These are phyloP conservation scores for Teunomyces kruisii DNA, from an alignment of 805 yeast genomes.

Conservation along the genomic window DNA sequence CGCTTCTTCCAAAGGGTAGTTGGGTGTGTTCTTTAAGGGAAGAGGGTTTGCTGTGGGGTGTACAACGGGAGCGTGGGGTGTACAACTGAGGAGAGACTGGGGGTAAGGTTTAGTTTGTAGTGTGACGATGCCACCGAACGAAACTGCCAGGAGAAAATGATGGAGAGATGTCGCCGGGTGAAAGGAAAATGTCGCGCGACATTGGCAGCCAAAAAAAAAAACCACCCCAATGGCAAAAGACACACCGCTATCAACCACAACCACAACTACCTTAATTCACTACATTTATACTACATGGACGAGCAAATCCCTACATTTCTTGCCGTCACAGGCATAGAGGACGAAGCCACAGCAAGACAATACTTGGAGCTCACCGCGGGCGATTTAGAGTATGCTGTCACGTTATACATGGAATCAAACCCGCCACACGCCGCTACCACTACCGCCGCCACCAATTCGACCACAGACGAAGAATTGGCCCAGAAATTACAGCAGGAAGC, in stretches of 20 bases:
- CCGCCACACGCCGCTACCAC: constrained; percentile 13
- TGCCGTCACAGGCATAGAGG: constrained; percentile 78
- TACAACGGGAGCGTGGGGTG: neutral
- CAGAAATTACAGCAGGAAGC: constrained; percentile 63
- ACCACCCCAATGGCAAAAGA: too few species aligned
- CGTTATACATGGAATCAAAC: constrained; percentile 67
- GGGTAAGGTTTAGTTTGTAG: neutral
- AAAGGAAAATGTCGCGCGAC: neutral
- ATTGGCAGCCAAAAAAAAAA: neutral
- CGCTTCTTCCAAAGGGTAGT: neutral
- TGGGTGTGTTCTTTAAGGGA: neutral
- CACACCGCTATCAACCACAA: too few species aligned
- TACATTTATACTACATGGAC: constrained; percentile 26
- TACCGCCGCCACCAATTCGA: constrained; percentile 22
- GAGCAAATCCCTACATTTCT: constrained; percentile 69
- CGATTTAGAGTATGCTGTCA: constrained; percentile 80
- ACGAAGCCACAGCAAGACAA: constrained; percentile 65
- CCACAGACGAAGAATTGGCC: constrained; percentile 45
- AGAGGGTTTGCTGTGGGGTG: neutral
- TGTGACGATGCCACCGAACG: neutral
- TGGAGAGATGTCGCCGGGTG: neutral
- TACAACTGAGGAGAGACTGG: neutral
- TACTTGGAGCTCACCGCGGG: constrained; percentile 78
- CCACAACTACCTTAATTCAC: too few species aligned
- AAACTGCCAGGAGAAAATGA: neutral